A percentile compares a stretch with the other conserved stretches of the same genome.
Conservation (phyloP, 345 rosid species). For the Eucalyptus microcorys region DNA sequence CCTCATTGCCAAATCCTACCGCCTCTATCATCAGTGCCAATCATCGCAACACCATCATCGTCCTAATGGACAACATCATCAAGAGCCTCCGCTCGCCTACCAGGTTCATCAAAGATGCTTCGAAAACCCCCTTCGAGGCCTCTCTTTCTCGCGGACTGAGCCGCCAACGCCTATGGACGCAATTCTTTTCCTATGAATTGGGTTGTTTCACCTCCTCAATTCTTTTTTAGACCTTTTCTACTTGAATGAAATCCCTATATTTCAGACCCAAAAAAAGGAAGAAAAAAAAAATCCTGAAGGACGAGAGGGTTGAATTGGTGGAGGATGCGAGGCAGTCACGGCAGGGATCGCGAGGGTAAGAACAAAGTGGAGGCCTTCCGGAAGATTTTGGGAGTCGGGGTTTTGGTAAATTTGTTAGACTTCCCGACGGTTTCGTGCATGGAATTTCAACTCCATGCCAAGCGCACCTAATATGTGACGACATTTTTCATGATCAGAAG, state of each 20-base stretch:
- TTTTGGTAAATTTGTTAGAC: slow-evolving; percentile 64
- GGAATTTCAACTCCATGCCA: background rate
- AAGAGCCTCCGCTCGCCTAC: slow-evolving; percentile 40
- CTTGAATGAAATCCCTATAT: background rate
- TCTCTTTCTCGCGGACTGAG: slow-evolving; percentile 11
- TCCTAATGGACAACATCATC: slow-evolving; percentile 35
- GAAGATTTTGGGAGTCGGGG: slow-evolving; percentile 30
- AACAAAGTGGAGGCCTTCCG: slow-evolving; percentile 59
- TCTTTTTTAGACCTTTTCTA: background rate
- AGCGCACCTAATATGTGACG: background rate
- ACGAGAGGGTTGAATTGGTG: background rate
- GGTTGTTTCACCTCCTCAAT: background rate
- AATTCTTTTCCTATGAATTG: background rate
- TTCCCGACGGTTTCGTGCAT: slow-evolving; percentile 40
- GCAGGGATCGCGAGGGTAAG: slow-evolving; percentile 79
- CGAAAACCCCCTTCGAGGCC: slow-evolving; percentile 62
- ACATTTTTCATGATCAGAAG: background rate
- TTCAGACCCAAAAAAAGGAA: background rate
- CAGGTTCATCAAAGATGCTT: slow-evolving; percentile 60
- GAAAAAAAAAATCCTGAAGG: background rate
- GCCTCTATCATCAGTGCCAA: slow-evolving; percentile 35
- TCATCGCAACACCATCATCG: background rate
- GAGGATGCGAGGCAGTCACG: slow-evolving; percentile 29
- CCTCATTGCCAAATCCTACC: slow-evolving; percentile 53
- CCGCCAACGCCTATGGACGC: background rate